Evolutionary conservation across 371 early-diverging fungal genomes (phyloP).

Genomic region (Chytridium lagenaria): DNA sequence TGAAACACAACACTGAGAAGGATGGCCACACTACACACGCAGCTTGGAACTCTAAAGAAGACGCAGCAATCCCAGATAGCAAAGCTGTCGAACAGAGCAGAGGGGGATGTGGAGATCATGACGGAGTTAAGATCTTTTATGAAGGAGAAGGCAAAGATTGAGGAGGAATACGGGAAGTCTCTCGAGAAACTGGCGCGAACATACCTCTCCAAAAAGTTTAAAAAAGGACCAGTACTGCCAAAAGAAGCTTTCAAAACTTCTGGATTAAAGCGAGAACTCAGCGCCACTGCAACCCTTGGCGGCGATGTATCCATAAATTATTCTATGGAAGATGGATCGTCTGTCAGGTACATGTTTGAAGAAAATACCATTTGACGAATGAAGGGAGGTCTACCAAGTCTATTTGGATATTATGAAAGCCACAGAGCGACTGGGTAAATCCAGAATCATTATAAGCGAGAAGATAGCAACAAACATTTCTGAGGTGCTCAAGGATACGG

Average conservation of each 20-base stretch:
- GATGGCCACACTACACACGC: too few relatives aligned
- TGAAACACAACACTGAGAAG: too few relatives aligned
- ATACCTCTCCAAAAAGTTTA: conserved; percentile 10
- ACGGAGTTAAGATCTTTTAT: conserved; percentile 46
- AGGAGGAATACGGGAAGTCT: conserved; percentile 31
- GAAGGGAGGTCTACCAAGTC: conserved; percentile 32
- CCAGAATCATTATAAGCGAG: conserved; percentile 34
- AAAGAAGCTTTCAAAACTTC: conserved; percentile 8
- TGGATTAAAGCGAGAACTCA: conserved; percentile 1
- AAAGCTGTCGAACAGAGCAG: conserved; percentile 45
- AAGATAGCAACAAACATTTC: conserved; percentile 39
- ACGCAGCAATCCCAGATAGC: conserved; percentile 39
- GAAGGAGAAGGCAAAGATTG: conserved; percentile 41
- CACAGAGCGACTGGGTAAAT: conserved; percentile 41
- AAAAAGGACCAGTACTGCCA: conserved; percentile 20
- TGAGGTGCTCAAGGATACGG: conserved; percentile 49
- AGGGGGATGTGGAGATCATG: conserved; percentile 53
- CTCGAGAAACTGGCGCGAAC: conserved; percentile 33
- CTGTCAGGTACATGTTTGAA: conserved; percentile 26
- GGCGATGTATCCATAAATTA: neutral
- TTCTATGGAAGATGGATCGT: conserved; percentile 24
- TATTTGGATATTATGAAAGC: conserved; percentile 41
- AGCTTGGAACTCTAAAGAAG: conserved; percentile 25
- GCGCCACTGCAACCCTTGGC: neutral
- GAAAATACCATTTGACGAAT: too few relatives aligned